phyloP scores from a whole-genome alignment of 2,329 filamentous ascomycete species.

The Colletotrichum chlorophyti region DNA sequence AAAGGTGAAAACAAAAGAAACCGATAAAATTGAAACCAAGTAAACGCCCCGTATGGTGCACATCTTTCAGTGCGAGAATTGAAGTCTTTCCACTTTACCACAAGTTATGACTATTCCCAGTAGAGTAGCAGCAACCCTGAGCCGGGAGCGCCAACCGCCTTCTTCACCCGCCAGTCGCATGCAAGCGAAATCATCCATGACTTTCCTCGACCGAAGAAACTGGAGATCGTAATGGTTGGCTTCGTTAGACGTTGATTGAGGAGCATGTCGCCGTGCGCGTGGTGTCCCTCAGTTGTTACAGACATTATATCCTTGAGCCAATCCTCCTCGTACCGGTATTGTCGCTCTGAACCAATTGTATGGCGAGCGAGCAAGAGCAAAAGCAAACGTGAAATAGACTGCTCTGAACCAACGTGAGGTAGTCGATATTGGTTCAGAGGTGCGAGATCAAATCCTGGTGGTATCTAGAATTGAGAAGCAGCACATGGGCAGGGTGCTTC shows the following conservation, averaged over 20 bases:
- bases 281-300: constrained; percentile 6
- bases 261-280: background rate
- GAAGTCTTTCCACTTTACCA: background rate
- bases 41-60: constrained; percentile 21
- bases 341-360: constrained; percentile 1
- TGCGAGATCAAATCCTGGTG: constrained; percentile 6
- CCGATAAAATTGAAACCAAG: constrained; percentile 16
- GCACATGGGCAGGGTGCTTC: background rate
- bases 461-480: background rate
- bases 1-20: constrained; percentile 3
- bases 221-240: constrained; percentile 11
- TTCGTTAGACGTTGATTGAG: constrained; percentile 12
- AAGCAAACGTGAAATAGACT: constrained; percentile 9
- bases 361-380: constrained; percentile 11
- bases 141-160: constrained; percentile 20
- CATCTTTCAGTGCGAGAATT: constrained; percentile 18
- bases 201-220: background rate
- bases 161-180: constrained; percentile 7
- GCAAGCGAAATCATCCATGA: constrained; percentile 4
- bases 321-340: background rate
- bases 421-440: constrained; percentile 9
- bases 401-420: constrained; percentile 15
- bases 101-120: constrained; percentile 3
- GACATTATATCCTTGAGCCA: constrained; percentile 27
- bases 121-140: constrained; percentile 13